phyloP scores from a whole-genome alignment of 2,329 filamentous ascomycete species.

The Fusarium avenaceum region DNA sequence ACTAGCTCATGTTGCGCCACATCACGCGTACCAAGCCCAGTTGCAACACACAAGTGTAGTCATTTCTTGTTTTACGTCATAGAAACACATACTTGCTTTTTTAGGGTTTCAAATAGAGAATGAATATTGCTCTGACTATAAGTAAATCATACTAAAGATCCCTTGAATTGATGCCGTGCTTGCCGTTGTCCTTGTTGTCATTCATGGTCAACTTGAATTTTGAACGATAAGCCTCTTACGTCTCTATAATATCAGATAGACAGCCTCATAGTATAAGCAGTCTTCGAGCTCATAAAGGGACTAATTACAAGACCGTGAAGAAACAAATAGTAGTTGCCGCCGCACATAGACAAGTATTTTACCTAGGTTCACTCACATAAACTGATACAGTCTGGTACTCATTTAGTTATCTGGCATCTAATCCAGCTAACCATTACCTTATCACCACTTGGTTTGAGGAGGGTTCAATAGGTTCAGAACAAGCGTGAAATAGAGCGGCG shows the following conservation, averaged over 20 bases:
- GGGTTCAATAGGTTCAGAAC: too few relatives aligned
- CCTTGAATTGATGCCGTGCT: too few relatives aligned
- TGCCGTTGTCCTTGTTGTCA: conserved; percentile 74
- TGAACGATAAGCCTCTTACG: conserved; percentile 64
- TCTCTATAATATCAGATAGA: conserved; percentile 67
- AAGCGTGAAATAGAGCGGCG: too few relatives aligned
- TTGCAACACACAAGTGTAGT: too few relatives aligned
- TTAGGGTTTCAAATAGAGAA: neutral
- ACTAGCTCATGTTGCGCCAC: rapidly evolving
- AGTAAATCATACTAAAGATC: neutral
- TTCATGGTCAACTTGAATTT: conserved; percentile 68
- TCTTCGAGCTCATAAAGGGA: conserved; percentile 68
- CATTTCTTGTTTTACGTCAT: too few relatives aligned
- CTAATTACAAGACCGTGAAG: conserved; percentile 62
- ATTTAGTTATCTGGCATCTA: too few relatives aligned
- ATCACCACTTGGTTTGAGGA: too few relatives aligned
- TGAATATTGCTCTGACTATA: neutral
- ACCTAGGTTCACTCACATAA: conserved; percentile 55
- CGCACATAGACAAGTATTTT: conserved; percentile 72
- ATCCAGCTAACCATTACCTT: neutral
- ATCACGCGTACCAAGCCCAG: too few relatives aligned
- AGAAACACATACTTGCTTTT: too few relatives aligned
- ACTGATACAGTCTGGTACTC: too few relatives aligned
- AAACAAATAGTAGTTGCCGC: conserved; percentile 68
- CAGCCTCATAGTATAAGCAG: conserved; percentile 70